Conservation (phyloP, 345 rosid genomes). For the Boechera retrofracta region DNA sequence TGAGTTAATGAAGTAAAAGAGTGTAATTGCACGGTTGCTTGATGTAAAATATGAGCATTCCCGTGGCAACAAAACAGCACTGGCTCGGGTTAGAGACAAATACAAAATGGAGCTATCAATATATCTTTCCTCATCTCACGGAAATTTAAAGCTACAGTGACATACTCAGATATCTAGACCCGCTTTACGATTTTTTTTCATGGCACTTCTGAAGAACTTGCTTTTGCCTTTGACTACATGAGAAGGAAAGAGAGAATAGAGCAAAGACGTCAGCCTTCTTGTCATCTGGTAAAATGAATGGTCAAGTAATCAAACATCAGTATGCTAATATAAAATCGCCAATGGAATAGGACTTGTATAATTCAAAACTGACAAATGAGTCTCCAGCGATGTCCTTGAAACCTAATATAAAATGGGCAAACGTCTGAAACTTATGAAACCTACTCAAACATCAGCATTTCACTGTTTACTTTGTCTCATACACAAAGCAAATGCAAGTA, state of each 20-base stretch:
- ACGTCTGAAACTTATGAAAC: neutral
- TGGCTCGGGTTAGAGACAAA: neutral
- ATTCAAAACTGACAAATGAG: neutral
- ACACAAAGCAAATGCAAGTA: neutral
- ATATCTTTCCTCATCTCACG: neutral
- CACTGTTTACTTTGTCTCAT: neutral
- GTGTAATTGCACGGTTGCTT: neutral
- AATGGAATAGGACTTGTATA: neutral
- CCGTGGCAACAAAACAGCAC: neutral
- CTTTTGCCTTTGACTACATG: neutral
- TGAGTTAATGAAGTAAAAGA: slow-evolving; percentile 5
- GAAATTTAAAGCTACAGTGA: neutral
- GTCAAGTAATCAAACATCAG: neutral
- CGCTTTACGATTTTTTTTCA: neutral
- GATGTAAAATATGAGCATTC: neutral
- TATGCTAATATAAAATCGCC: neutral
- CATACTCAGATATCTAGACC: neutral
- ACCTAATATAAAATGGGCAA: neutral
- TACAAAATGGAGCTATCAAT: neutral
- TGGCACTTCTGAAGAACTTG: neutral
- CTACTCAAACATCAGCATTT: neutral
- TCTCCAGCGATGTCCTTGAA: neutral
- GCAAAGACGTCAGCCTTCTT: neutral
- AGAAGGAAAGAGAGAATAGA: neutral
- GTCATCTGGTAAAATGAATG: neutral